Evolutionary conservation across 345 rosid species (phyloP), one percentile per base, ranked within the genome.

Genomic region (Camelina laxa): DNA sequence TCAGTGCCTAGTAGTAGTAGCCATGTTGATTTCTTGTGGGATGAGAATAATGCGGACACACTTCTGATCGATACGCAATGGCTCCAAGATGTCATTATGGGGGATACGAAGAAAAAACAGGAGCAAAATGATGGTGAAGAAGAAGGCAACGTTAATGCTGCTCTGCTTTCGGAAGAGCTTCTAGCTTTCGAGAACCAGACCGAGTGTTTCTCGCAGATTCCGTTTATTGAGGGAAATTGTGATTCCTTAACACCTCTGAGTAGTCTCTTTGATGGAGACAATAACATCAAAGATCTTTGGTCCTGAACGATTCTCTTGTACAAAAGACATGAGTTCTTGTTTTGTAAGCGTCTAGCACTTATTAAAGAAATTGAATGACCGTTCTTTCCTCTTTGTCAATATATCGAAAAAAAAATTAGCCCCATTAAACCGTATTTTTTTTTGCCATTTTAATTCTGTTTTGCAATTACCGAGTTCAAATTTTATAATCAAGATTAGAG

Each of bases 111-210:
- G 59, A 76, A 69, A 59, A 62, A 13, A 9, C 65, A 61, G 4
- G 17, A 47, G 5, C 8, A 24, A 36, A 24, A 3, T 58, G 20
- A 7, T n/a, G 35, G 62, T 59, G 69, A 75, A 60, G 48, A 75
- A 60, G 55, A 67, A 51, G 55, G 12, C 15, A 21, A 60, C 7
- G 48, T 51, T 44, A 68, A 20, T 67, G 63, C 70, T 16, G 14
- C 39, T 51, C 22, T 4, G 69, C 70, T 76, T 70, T 70, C 80
- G 15, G 71, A 76, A 9, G 80, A 76, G 53, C 75, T 76, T 24
- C 54, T 76, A 6, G 80, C 80, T 24, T 76, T 76, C 15, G 80
- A 76, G 71, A 76, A 76, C 1, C 60, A 76, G 67, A 76, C 67
- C 1, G 80, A 76, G 0, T 70, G 70, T 76, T 76, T 70, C 80